Percentiles rank a stretch among this genome's conserved stretches.
Evolutionary conservation across 2,329 filamentous ascomycete species (phyloP).

Genomic region (Alternaria longipes): DNA sequence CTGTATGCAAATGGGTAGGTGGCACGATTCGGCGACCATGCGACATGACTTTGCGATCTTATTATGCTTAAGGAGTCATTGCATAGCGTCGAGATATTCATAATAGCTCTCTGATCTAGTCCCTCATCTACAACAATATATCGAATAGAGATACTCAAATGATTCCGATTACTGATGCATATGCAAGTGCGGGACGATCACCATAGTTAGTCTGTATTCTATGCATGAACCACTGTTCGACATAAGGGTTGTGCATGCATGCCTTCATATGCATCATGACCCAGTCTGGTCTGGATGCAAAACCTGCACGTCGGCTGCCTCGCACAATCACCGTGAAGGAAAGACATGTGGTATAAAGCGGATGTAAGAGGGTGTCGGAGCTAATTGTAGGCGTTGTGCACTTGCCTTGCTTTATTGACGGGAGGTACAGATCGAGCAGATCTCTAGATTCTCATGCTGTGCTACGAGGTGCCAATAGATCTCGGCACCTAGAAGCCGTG

Average conservation of each 20-base stretch:
- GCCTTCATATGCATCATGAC: neutral
- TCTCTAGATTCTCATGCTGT: slow-evolving; percentile 3
- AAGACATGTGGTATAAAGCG: slow-evolving; percentile 9
- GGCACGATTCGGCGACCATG: neutral
- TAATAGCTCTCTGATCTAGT: slow-evolving; percentile 6
- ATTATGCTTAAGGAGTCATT: slow-evolving; percentile 1
- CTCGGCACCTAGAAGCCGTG: neutral
- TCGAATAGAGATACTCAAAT: slow-evolving; percentile 3
- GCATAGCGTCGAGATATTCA: slow-evolving; percentile 14
- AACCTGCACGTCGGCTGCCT: neutral
- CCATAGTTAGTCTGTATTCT: slow-evolving; percentile 19
- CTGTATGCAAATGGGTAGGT: neutral
- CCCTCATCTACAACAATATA: slow-evolving; percentile 5
- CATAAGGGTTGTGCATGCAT: slow-evolving; percentile 4
- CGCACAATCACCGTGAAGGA: neutral
- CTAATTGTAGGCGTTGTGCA: neutral
- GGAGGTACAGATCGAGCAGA: slow-evolving; percentile 9
- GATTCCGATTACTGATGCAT: slow-evolving; percentile 18
- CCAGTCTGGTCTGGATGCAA: neutral
- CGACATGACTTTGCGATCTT: slow-evolving; percentile 3
- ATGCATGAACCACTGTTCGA: slow-evolving; percentile 25
- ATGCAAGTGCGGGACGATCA: slow-evolving; percentile 35
- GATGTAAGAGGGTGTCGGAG: neutral
- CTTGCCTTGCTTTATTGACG: slow-evolving; percentile 5
- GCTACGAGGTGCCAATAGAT: neutral